phyloP scores from a whole-genome alignment of 164 flowering plant genomes.

The Berberis vulgaris region DNA sequence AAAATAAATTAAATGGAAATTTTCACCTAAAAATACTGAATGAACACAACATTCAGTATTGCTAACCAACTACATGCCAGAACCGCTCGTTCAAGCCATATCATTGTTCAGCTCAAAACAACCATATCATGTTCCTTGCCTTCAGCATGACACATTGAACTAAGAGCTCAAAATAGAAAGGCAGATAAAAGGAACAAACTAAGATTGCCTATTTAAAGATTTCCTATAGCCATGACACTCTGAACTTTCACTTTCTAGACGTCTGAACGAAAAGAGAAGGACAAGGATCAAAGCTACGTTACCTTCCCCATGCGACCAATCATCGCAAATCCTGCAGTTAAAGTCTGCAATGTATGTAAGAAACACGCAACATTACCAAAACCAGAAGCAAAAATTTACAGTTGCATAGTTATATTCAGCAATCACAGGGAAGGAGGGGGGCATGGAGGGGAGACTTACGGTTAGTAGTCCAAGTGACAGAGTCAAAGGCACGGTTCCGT shows the following conservation, averaged over 20 bases:
- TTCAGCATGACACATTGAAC: slow-evolving; percentile 1
- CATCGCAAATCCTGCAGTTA: slow-evolving; percentile 90
- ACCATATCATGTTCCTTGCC: background rate
- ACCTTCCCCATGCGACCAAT: slow-evolving; percentile 94
- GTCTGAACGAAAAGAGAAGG: background rate
- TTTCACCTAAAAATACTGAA: too few species aligned
- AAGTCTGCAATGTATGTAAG: slow-evolving; percentile 45
- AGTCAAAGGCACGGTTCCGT: slow-evolving; percentile 71
- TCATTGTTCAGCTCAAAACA: too few species aligned
- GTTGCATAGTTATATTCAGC: background rate
- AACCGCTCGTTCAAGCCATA: too few species aligned
- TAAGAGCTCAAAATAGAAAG: background rate
- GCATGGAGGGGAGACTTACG: slow-evolving; percentile 30
- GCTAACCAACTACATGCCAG: too few species aligned
- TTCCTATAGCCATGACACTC: too few species aligned
- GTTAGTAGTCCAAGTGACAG: slow-evolving; percentile 87
- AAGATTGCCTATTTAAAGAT: too few species aligned
- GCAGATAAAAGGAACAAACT: too few species aligned
- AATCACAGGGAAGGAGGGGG: background rate
- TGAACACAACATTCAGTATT: too few species aligned
- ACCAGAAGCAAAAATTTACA: background rate
- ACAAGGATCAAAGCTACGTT: slow-evolving; percentile 9
- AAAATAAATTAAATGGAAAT: too few species aligned
- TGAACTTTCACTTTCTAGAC: too few species aligned
- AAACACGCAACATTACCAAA: background rate